Base-by-base conservation (phyloP, 2,329 filamentous ascomycete genomes). In the Sclerotinia sclerotiorum region DNA sequence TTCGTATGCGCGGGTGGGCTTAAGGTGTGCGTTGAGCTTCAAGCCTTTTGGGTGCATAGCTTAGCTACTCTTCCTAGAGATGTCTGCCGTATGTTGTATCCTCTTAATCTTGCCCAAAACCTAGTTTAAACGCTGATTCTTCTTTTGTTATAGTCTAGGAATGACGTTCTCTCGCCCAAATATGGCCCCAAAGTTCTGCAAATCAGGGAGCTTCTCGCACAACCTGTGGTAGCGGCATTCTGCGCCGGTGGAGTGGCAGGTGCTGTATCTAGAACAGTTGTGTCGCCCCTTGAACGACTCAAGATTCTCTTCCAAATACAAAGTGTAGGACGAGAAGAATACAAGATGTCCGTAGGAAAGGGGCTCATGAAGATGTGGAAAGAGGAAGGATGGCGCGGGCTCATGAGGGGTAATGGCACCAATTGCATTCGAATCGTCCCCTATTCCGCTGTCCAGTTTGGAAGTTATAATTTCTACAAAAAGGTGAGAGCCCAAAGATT, bases 281-380 rank as follows among this genome's bases (percentile, higher is more conserved):
- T 99, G 5, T 98, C 94, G 21, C 95, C 95, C 4, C 87, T 99
- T 49, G 95, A 99, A 81, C 88, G 95, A 72, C 85, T 99, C 69
- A 98, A 99, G 83, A 99, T 99, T 74, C 84, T 99, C n/a, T 93
- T 97, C 79, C 95, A 99, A 79, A 86, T 99, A 39, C 95, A 99
- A 82, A 96, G 91, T 77, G 91, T 86, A 62, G 94, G 94, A 24
- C 88, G 93, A 76, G 91, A 92, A 74, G 94, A 97, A 77, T 99
- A 99, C 81, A 94, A 95, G 79, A 84, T 97, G 79, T 95, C 93
- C 21, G 92, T 98, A 69, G 88, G 89, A 74, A 92, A 96, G 80
- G 95, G 93, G 5, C 83, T 99, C 72, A 86, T 82, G 54, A 99
- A 99, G 81, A 99, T 99, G 90, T 97, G 94, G 89, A 89, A 84